Percentiles rank a stretch among this genome's conserved stretches.
phyloP scores from a whole-genome alignment of 2,329 filamentous ascomycete genomes.

The Cladosporium phlei region DNA sequence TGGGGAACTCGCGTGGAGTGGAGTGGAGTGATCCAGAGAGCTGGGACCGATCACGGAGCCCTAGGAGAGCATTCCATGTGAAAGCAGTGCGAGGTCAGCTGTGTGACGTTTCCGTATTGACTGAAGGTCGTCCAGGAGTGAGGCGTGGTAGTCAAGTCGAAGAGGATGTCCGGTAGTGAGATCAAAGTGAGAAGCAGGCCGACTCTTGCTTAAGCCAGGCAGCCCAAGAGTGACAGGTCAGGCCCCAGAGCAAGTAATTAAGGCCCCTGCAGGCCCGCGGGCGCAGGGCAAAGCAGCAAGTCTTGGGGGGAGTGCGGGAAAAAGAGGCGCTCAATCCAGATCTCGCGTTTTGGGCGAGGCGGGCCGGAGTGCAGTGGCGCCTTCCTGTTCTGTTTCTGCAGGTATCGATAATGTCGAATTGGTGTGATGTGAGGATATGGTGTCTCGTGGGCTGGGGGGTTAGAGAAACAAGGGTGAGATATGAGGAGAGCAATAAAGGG shows the following conservation, averaged over 20 bases:
- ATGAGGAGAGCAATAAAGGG: too few relatives aligned
- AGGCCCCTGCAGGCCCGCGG: conserved; percentile 8
- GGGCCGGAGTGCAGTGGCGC: conserved; percentile 8
- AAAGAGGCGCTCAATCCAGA: conserved; percentile 9
- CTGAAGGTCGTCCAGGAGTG: too few relatives aligned
- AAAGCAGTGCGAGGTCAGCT: too few relatives aligned
- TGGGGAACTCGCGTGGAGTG: conserved; percentile 6
- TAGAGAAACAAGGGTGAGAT: too few relatives aligned
- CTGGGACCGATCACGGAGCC: conserved; percentile 3
- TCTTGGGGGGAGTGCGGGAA: not conserved
- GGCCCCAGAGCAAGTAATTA: conserved; percentile 2
- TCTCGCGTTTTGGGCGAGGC: conserved; percentile 6
- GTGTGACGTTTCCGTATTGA: too few relatives aligned
- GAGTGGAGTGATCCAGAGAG: conserved; percentile 7
- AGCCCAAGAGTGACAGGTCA: too few relatives aligned
- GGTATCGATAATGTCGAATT: too few relatives aligned
- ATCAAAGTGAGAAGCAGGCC: not conserved
- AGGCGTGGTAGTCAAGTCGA: not conserved
- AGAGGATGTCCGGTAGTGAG: not conserved
- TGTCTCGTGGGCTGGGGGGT: too few relatives aligned
- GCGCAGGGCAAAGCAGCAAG: not conserved
- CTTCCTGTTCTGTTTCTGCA: too few relatives aligned
- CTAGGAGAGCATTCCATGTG: conserved; percentile 9
- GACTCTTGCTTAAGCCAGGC: not conserved
- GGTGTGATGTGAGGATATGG: too few relatives aligned